A percentile compares a stretch with the other conserved stretches of the same genome.
Evolutionary conservation across 2,329 filamentous ascomycete species (phyloP).

Genomic region (Sclerotinia borealis): DNA sequence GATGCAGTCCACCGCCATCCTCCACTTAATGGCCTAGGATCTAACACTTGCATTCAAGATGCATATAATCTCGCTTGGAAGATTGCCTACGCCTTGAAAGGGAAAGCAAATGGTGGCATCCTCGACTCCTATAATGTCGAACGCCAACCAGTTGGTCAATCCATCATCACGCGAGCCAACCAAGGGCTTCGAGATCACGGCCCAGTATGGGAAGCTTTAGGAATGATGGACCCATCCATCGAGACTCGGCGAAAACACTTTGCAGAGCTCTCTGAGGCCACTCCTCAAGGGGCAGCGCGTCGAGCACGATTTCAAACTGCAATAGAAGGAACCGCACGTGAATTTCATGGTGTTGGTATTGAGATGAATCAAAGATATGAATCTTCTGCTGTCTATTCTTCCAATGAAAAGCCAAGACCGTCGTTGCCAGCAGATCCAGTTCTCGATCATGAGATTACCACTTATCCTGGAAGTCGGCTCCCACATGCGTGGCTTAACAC

Average conservation of each 20-base stretch:
- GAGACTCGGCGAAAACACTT: constrained; percentile 17
- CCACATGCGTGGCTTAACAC: constrained; percentile 27
- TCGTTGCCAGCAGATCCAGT: constrained; percentile 18
- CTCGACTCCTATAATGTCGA: constrained; percentile 41
- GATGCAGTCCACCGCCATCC: constrained; percentile 55
- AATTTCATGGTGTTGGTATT: constrained; percentile 23
- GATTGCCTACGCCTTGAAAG: constrained; percentile 41
- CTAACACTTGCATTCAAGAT: constrained; percentile 54
- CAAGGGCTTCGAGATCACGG: constrained; percentile 44
- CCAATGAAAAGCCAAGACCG: constrained; percentile 17
- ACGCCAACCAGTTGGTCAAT: constrained; percentile 44
- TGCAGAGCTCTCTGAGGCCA: constrained; percentile 11
- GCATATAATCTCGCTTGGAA: constrained; percentile 53
- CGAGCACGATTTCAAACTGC: constrained; percentile 7
- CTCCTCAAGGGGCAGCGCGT: constrained; percentile 15
- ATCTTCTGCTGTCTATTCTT: constrained; percentile 17
- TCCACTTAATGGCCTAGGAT: constrained; percentile 50
- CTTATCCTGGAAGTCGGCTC: constrained; percentile 26
- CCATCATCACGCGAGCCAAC: constrained; percentile 43
- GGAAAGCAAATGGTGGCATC: constrained; percentile 35
- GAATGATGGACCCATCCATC: constrained; percentile 32
- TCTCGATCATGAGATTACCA: constrained; percentile 22
- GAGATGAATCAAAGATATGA: constrained; percentile 26
- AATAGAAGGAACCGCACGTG: constrained; percentile 10
- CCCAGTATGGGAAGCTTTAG: constrained; percentile 41